Conservation (phyloP, 2,329 filamentous ascomycete genomes). For the Ophiosphaerella korrae region DNA sequence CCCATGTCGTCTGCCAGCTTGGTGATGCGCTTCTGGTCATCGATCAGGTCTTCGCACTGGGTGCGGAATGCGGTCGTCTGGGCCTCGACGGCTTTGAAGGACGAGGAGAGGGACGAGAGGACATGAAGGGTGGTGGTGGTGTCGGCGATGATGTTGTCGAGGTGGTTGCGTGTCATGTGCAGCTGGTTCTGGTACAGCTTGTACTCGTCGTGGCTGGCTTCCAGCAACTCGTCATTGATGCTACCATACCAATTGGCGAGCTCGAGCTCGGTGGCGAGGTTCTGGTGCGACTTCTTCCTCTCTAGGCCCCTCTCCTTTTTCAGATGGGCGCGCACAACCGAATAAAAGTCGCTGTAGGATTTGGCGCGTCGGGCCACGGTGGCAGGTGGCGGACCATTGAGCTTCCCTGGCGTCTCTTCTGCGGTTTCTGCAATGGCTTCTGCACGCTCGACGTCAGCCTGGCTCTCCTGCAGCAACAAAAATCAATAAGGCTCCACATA, state of each 20-base stretch:
- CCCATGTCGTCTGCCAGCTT: constrained; percentile 82
- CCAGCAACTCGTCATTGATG: constrained; percentile 70
- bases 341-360: constrained; percentile 80
- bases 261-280: constrained; percentile 63
- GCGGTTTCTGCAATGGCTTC: constrained; percentile 63
- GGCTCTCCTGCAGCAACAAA: constrained; percentile 56
- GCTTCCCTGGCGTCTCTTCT: constrained; percentile 60
- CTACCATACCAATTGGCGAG: constrained; percentile 64
- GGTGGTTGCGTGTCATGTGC: constrained; percentile 77
- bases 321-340: constrained; percentile 63
- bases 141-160: constrained; percentile 77
- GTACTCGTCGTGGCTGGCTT: constrained; percentile 85
- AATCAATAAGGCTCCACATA: constrained; percentile 48
- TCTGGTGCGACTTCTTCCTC: constrained; percentile 46
- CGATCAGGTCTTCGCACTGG: constrained; percentile 85
- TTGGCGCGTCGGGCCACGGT: constrained; percentile 69
- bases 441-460: constrained; percentile 58
- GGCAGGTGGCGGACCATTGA: constrained; percentile 68
- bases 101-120: constrained; percentile 78
- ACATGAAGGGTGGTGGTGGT: constrained; percentile 77
- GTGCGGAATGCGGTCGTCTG: constrained; percentile 93
- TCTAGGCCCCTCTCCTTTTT: constrained; percentile 55
- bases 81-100: constrained; percentile 83
- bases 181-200: constrained; percentile 83
- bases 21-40: constrained; percentile 79